These are phyloP conservation scores for Endocarpon pusillum DNA, from an alignment of 495 filamentous ascomycete genomes.

Conservation along the genomic window DNA sequence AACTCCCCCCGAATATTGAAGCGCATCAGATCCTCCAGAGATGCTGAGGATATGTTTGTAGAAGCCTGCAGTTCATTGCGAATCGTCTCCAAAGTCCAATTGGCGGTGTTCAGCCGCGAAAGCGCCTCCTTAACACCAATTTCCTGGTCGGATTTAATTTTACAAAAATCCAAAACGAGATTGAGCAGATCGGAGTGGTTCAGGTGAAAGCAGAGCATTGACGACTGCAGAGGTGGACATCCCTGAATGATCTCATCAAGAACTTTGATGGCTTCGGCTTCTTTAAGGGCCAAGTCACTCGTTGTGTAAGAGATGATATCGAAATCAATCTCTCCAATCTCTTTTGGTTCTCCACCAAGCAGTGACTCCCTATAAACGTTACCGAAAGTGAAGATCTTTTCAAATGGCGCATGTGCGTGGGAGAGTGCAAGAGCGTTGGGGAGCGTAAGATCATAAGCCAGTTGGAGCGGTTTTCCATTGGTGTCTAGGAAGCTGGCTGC, in stretches of 20 bases:
- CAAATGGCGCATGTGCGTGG: slow-evolving; percentile 43
- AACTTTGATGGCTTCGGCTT: slow-evolving; percentile 90
- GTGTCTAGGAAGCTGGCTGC: slow-evolving; percentile 65
- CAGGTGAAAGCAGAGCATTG: slow-evolving; percentile 76
- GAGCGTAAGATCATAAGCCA: slow-evolving; percentile 83
- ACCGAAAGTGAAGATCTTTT: slow-evolving; percentile 77
- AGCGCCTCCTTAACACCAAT: slow-evolving; percentile 63
- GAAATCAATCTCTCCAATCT: slow-evolving; percentile 82
- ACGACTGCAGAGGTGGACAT: slow-evolving; percentile 54
- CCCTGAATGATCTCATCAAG: slow-evolving; percentile 75
- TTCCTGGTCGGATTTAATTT: slow-evolving; percentile 50
- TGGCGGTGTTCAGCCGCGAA: slow-evolving; percentile 72
- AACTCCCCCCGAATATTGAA: slow-evolving; percentile 78
- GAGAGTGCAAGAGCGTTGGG: slow-evolving; percentile 79
- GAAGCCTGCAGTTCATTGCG: slow-evolving; percentile 66
- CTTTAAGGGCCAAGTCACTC: slow-evolving; percentile 70
- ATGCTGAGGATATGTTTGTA: slow-evolving; percentile 68
- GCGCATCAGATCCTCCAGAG: slow-evolving; percentile 70
- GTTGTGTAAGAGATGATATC: slow-evolving; percentile 74
- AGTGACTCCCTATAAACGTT: slow-evolving; percentile 70
- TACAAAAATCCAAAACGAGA: slow-evolving; percentile 73
- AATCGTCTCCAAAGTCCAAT: slow-evolving; percentile 73
- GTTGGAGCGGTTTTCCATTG: slow-evolving; percentile 68
- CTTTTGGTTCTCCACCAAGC: slow-evolving; percentile 61
- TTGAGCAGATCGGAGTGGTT: slow-evolving; percentile 78